A percentile compares a stretch with the other conserved stretches of the same genome.
phyloP scores from a whole-genome alignment of 176 grass and related monocot species.

The Carex littledalei region DNA sequence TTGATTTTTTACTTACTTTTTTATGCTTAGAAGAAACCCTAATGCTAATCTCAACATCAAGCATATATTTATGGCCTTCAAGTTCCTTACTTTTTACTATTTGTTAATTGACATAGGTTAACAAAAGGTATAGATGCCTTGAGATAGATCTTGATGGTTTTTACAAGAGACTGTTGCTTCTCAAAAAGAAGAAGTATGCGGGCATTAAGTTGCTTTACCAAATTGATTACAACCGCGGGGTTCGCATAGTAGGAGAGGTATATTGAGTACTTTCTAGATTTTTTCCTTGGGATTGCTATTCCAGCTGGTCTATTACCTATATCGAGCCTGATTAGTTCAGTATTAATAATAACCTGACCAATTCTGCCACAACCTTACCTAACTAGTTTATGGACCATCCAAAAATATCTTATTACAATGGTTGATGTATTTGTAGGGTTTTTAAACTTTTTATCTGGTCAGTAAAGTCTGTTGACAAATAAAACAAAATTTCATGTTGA shows the following conservation, averaged over 20 bases:
- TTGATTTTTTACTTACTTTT: neutral
- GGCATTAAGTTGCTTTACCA: conserved; percentile 64
- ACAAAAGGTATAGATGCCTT: conserved; percentile 79
- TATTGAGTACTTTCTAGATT: neutral
- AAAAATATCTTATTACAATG: conserved; percentile 28
- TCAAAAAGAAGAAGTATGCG: conserved; percentile 99
- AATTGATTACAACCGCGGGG: conserved; percentile 8
- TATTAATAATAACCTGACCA: neutral
- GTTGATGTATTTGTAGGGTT: neutral
- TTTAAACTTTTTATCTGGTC: neutral
- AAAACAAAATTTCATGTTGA: neutral
- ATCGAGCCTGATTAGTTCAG: too few species aligned
- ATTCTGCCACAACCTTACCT: neutral
- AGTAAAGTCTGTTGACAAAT: neutral
- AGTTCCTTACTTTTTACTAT: neutral
- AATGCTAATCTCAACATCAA: neutral
- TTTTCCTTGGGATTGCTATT: conserved; percentile 14
- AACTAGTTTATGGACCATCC: conserved; percentile 4
- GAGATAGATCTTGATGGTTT: conserved; percentile 99
- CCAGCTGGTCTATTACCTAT: conserved; percentile 41
- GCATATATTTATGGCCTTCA: neutral
- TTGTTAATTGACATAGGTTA: conserved; percentile 53
- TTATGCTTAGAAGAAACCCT: neutral
- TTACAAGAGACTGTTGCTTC: conserved; percentile 97
- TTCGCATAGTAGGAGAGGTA: conserved; percentile 10